A percentile compares a stretch with the other conserved stretches of the same genome.
These are phyloP conservation scores for Haberlea rhodopensis DNA, from an alignment of 257 asterid species.

Conservation along the genomic window DNA sequence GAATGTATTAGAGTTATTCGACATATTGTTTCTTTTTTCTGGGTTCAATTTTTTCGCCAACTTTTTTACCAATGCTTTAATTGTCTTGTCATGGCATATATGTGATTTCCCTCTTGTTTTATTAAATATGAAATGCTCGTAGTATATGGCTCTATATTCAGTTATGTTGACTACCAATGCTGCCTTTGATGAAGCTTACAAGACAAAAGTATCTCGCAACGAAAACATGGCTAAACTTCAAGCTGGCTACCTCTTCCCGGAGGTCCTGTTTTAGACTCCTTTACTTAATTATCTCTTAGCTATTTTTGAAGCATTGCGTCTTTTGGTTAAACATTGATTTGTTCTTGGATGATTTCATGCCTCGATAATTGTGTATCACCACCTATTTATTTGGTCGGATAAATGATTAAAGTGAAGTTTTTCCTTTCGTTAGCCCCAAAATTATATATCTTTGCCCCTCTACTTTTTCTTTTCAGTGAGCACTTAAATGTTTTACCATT, in stretches of 20 bases:
- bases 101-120: background rate
- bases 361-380: background rate
- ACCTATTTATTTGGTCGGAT: background rate
- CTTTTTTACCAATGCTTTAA: too few species aligned
- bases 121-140: background rate
- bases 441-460: background rate
- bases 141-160: background rate
- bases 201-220: constrained; percentile 77
- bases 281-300: background rate
- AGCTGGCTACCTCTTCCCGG: constrained; percentile 98
- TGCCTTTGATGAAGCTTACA: constrained; percentile 57
- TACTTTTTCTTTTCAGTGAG: constrained; percentile 12
- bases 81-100: too few species aligned
- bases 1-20: too few species aligned
- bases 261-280: constrained; percentile 46
- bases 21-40: too few species aligned
- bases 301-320: constrained; percentile 16
- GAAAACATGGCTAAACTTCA: constrained; percentile 86
- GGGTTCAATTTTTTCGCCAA: too few species aligned
- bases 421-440: background rate
- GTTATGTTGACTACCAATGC: constrained; percentile 24
- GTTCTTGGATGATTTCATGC: background rate
- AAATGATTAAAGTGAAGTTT: constrained; percentile 4
- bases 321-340: constrained; percentile 9
- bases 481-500: constrained; percentile 1